These are phyloP conservation scores for Paramecium primaurelia DNA, from an alignment of 73 alveolate genomes.

Conservation along the genomic window DNA sequence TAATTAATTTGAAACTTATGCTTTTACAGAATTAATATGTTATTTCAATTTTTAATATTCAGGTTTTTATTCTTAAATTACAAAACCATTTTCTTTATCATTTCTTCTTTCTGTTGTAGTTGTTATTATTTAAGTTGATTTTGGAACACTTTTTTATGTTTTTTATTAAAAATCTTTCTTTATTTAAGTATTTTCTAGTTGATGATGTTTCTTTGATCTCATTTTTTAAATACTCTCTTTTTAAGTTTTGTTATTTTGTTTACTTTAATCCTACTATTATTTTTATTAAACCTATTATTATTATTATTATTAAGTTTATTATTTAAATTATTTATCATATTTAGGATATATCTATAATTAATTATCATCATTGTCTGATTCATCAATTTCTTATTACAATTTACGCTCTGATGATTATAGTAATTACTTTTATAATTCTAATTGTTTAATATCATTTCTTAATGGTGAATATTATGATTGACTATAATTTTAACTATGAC, in stretches of 20 bases:
- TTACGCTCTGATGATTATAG: not conserved
- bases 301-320: not conserved
- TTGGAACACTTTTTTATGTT: not conserved
- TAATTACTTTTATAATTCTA: conserved; percentile 10
- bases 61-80: not conserved
- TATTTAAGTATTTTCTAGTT: not conserved
- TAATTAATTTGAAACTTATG: not conserved
- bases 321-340: not conserved
- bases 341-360: not conserved
- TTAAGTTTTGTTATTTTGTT: not conserved
- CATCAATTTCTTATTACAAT: not conserved
- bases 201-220: not conserved
- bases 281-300: not conserved
- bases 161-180: not conserved
- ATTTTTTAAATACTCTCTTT: not conserved
- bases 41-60: not conserved
- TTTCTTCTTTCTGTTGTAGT: conserved; percentile 5
- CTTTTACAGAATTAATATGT: not conserved
- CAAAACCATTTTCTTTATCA: not conserved
- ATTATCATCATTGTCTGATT: not conserved
- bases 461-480: not conserved
- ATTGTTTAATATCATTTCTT: not conserved
- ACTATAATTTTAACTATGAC: not conserved
- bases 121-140: not conserved
- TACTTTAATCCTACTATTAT: not conserved